Base-by-base conservation (phyloP, 2,329 filamentous ascomycete genomes). In the Diaporthe batatas region DNA sequence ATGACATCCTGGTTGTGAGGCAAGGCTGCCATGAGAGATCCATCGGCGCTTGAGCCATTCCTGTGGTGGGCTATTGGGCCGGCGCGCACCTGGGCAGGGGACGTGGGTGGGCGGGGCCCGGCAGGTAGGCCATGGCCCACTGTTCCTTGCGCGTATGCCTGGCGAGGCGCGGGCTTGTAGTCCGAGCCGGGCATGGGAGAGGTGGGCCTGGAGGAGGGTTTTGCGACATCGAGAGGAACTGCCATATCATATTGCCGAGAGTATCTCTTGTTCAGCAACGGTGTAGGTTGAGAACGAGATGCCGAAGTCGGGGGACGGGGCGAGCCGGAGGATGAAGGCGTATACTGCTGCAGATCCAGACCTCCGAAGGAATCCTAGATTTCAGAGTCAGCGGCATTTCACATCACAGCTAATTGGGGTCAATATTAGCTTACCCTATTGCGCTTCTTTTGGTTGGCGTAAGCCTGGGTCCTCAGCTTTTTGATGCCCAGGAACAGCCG, bases 1-100 rank as follows among this genome's bases (percentile, higher is more conserved):
- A 98, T 97, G 74, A 98, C 91, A 73, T 95, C 93, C 81, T 97
- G 94, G 82, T 95, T 94, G 76, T 92, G 89, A 72, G 95, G 95
- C 79, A 98, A 85, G 73, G 93, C 92, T 76, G 94, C 94, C 89
- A 96, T 96, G 75, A 96, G 91, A 77, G 94, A 92, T 75, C 92
- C 92, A 82, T 98, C 95, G 79, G 96, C 88, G 82, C 94, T 97
- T 70, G 93, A 94, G 78, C 93, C 93, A 77, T 94, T 93, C 79
- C 94, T 91, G 70, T 92, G 90, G 82, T 98, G 94, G 76, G 87
- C 87, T 76, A 92, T 84, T 78, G 89, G 88, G 76, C 90, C 88
- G 67, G 89, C 86, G 77, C 91, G 90, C 70, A 87, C 85, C 49
- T 94, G 92, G 64, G 89, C 88, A 6, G 92, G 89, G 14, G 92